Percentiles rank a stretch among this genome's conserved stretches.
These are phyloP conservation scores for Zygoascus ofunaensis DNA, from an alignment of 805 yeast genomes.

Conservation along the genomic window DNA sequence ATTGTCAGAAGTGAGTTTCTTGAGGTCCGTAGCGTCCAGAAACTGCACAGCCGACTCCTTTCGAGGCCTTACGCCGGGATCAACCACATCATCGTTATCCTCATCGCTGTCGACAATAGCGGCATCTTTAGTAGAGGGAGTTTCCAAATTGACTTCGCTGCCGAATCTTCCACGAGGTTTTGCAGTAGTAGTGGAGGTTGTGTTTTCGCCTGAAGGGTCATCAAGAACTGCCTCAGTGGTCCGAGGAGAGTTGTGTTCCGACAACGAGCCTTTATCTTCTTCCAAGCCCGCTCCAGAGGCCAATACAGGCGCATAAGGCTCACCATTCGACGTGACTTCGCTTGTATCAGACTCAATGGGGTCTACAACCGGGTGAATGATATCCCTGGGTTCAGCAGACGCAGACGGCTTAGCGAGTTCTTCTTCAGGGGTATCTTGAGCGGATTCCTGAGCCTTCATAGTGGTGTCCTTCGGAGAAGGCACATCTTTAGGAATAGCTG, in stretches of 20 bases:
- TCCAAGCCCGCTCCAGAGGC: constrained; percentile 1
- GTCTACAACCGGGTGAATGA: constrained; percentile 2
- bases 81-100: constrained; percentile 5
- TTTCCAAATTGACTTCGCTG: constrained; percentile 18
- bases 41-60: constrained; percentile 4
- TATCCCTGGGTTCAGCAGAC: constrained; percentile 3
- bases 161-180: constrained; percentile 19
- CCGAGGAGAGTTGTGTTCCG: background rate
- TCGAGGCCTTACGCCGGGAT: background rate
- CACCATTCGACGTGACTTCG: constrained; percentile 21
- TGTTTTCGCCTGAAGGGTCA: background rate
- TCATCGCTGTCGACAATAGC: constrained; percentile 11
- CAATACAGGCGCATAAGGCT: constrained; percentile 15
- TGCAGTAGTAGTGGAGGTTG: background rate
- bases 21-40: constrained; percentile 1
- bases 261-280: background rate
- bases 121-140: constrained; percentile 1
- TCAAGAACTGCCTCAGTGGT: constrained; percentile 1
- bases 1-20: constrained; percentile 16
- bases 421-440: background rate
- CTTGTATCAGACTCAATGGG: constrained; percentile 20
- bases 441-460: background rate
- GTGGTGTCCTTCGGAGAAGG: constrained; percentile 4
- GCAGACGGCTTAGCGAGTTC: constrained; percentile 3
- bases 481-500: too few species aligned